phyloP scores from a whole-genome alignment of 768 basidiomycete genomes.

The Suillus bovinus region DNA sequence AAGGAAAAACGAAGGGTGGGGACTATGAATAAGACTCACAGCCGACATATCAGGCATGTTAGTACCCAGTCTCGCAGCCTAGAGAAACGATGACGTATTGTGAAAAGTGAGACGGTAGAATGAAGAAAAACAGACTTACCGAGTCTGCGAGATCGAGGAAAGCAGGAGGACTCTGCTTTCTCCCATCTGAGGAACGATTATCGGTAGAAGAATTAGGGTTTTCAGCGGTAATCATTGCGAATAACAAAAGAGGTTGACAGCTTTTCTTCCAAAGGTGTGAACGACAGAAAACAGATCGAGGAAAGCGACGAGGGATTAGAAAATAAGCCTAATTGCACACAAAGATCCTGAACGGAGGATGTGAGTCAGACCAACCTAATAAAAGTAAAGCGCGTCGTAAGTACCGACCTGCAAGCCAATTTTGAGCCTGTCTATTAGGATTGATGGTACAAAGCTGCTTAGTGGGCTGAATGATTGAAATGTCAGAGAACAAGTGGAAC shows the following conservation, averaged over 20 bases:
- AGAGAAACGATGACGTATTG: slow-evolving; percentile 16
- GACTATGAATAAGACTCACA: slow-evolving; percentile 46
- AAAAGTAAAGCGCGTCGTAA: slow-evolving; percentile 24
- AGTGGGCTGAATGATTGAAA: slow-evolving; percentile 37
- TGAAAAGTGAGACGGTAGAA: slow-evolving; percentile 1
- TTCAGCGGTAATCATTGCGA: slow-evolving; percentile 72
- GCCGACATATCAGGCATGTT: slow-evolving; percentile 87
- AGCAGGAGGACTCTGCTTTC: slow-evolving; percentile 87
- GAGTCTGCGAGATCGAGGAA: slow-evolving; percentile 94
- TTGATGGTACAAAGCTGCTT: slow-evolving; percentile 80
- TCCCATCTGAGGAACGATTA: slow-evolving; percentile 68
- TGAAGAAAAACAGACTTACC: slow-evolving; percentile 47
- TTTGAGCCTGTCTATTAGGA: slow-evolving; percentile 76
- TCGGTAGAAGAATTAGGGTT: slow-evolving; percentile 72
- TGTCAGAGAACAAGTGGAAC: slow-evolving; percentile 17
- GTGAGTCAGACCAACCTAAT: slow-evolving; percentile 24
- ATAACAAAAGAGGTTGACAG: slow-evolving; percentile 41
- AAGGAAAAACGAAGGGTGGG: slow-evolving; percentile 10
- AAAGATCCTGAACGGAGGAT: slow-evolving; percentile 46
- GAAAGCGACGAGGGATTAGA: slow-evolving; percentile 50
- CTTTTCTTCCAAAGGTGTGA: slow-evolving; percentile 54
- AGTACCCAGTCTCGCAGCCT: slow-evolving; percentile 84
- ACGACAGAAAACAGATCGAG: slow-evolving; percentile 43
- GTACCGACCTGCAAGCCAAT: slow-evolving; percentile 64
- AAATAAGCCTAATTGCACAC: slow-evolving; percentile 68